Percentiles rank a stretch among this genome's conserved stretches.
Evolutionary conservation across 208 protist species (phyloP).

Genomic region (Porcisia hertigi): DNA sequence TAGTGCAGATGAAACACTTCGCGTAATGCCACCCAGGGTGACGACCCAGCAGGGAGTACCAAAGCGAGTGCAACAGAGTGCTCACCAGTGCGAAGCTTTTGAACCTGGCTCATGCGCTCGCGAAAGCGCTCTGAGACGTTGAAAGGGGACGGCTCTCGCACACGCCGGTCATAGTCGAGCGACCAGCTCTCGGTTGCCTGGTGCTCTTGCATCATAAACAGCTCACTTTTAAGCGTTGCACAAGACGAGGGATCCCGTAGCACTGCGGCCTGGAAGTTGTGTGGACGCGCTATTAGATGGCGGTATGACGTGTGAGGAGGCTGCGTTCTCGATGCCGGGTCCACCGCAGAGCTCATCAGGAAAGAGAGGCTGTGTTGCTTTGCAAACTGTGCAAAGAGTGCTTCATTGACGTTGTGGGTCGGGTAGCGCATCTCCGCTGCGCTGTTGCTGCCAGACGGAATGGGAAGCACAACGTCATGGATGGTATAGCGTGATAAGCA

Average conservation of each 20-base stretch:
- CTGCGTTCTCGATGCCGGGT: background rate
- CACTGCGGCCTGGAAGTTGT: conserved; percentile 46
- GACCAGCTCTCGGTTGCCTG: conserved; percentile 35
- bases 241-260: conserved; percentile 71
- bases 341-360: conserved; percentile 28
- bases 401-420: conserved; percentile 27
- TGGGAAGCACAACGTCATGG: conserved; percentile 80
- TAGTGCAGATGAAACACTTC: conserved; percentile 71
- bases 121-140: conserved; percentile 83
- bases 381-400: conserved; percentile 40
- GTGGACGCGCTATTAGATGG: conserved; percentile 51
- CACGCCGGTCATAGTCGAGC: conserved; percentile 47
- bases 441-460: conserved; percentile 35
- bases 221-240: conserved; percentile 73
- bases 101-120: conserved; percentile 50
- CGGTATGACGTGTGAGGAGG: conserved; percentile 35
- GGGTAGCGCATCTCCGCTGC: conserved; percentile 2
- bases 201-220: conserved; percentile 74
- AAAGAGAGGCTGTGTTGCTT: conserved; percentile 38
- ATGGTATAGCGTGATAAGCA: conserved; percentile 42
- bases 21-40: conserved; percentile 64
- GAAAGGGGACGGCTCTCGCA: conserved; percentile 76
- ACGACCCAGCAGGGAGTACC: conserved; percentile 45
- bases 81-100: conserved; percentile 5
- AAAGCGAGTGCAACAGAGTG: conserved; percentile 63